Evolutionary conservation across 176 grass and related monocot species (phyloP).

Genomic region (Pontederia crassipes): DNA sequence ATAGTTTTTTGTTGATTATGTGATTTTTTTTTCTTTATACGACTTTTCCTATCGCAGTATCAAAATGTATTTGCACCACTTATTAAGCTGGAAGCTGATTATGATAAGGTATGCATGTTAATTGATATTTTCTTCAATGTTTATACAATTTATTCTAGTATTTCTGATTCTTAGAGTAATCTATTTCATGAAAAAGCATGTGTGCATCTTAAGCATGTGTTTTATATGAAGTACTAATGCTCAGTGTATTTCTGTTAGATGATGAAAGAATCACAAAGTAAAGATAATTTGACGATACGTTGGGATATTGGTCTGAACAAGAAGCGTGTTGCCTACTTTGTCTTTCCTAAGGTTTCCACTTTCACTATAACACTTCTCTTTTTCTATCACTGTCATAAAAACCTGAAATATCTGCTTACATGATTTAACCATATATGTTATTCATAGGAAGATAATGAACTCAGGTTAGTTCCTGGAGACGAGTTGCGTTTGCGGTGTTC

Average conservation of each 20-base stretch:
- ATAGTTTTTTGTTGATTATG: no score
- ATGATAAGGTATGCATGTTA: slow-evolving; percentile 69
- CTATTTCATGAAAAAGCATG: no score
- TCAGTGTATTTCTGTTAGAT: slow-evolving; percentile 29
- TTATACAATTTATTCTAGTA: no score
- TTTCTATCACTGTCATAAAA: not conserved
- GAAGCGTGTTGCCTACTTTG: slow-evolving; percentile 94
- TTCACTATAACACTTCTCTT: not conserved
- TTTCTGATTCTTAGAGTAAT: no score
- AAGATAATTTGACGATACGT: slow-evolving; percentile 87
- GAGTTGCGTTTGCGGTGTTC: slow-evolving; percentile 84
- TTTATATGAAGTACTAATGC: not conserved
- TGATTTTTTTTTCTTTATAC: no score
- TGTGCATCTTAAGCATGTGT: not conserved
- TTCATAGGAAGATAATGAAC: slow-evolving; percentile 97
- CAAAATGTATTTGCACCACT: slow-evolving; percentile 99
- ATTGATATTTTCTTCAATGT: not conserved
- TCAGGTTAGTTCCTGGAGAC: slow-evolving; percentile 99
- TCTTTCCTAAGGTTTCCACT: slow-evolving; percentile 86
- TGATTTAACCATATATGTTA: not conserved
- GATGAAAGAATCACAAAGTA: slow-evolving; percentile 99
- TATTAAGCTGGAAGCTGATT: slow-evolving; percentile 99
- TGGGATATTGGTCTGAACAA: slow-evolving; percentile 99
- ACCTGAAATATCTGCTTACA: no score
- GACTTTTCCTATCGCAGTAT: slow-evolving; percentile 36